A percentile compares a stretch with the other conserved stretches of the same genome.
Conservation (phyloP, 176 grass and related monocot genomes). For the Oropetium thomaeum region DNA sequence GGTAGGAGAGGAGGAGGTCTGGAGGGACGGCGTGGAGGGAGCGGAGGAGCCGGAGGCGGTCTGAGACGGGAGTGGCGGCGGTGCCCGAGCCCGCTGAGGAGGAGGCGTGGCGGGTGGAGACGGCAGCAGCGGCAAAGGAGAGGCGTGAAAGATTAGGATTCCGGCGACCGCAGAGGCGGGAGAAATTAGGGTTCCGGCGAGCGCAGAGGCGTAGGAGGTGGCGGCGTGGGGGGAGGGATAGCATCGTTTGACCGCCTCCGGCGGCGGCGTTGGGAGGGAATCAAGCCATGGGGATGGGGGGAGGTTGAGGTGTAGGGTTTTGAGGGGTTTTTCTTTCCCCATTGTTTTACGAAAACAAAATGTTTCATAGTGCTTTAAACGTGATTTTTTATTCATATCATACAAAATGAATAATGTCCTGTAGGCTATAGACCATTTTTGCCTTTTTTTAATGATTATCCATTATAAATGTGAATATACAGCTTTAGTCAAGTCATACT, state of each 20-base stretch:
- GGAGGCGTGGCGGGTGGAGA: constrained; percentile 25
- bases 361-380: no score
- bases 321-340: constrained; percentile 36
- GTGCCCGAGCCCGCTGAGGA: neutral
- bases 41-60: constrained; percentile 34
- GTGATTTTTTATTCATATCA: no score
- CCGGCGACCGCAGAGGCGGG: constrained; percentile 19
- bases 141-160: neutral
- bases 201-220: constrained; percentile 1
- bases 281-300: constrained; percentile 46
- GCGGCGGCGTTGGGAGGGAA: constrained; percentile 40
- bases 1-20: constrained; percentile 38
- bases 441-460: no score
- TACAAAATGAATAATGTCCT: no score
- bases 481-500: no score
- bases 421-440: no score
- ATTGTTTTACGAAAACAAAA: neutral
- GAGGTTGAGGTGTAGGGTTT: constrained; percentile 43
- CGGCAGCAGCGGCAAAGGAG: neutral
- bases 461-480: no score
- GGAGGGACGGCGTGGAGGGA: constrained; percentile 27
- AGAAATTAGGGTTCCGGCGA: constrained; percentile 17
- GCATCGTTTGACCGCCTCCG: constrained; percentile 57
- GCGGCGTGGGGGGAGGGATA: constrained; percentile 29
- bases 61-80: constrained; percentile 29